Evolutionary conservation across 2,329 filamentous ascomycete species (phyloP), one percentile per base, ranked within the genome.

Genomic region (Mariannaea elegans): DNA sequence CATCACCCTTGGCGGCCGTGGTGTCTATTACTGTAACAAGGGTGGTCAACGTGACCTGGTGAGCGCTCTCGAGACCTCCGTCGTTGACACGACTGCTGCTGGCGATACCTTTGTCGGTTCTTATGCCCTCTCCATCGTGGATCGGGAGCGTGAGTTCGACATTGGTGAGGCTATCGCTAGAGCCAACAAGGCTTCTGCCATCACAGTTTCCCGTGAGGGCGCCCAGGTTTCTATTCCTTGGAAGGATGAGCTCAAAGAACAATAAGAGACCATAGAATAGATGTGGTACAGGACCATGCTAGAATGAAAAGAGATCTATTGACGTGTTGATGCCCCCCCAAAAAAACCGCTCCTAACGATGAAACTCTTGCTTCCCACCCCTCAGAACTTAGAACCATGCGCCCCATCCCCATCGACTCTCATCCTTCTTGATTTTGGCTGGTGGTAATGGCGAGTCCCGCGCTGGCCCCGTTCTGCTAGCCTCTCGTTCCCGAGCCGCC

Each of bases 31-130:
- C 72, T 80, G 83, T 54, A 84, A 81, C 18, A 77, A 66, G 41
- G 66, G 62, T 3, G 76, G 74, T 21, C 70, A 68, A 41, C 80
- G 79, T 51, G 82, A 80, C 1, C 71, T 87, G 64, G 76, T 93
- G 4, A 75, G 79, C 2, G 92, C 91, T 0, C 82, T 86, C 62
- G 90, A 90, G 75, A 90, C 92, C 4, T 78, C 75, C 18, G 94
- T 98, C 2, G 87, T 97, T 4, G 94, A 98, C 75, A 98, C 94
- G 1, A 98, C 94, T 7, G 94, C 91, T 2, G 95, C 95, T 5
- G 94, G 94, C 0, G 94, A 98, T 75, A 97, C 94, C 0, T 97
- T 97, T 78, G 92, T 96, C 5, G 94, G 95, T 2, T 90, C 87
- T 19, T 97, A 97, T 74, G 91, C 92, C 3, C 86, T 95, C 23